Percentiles rank a stretch among this genome's conserved stretches.
phyloP scores from a whole-genome alignment of 148 eudicot species.

The Pharnaceum exiguum region DNA sequence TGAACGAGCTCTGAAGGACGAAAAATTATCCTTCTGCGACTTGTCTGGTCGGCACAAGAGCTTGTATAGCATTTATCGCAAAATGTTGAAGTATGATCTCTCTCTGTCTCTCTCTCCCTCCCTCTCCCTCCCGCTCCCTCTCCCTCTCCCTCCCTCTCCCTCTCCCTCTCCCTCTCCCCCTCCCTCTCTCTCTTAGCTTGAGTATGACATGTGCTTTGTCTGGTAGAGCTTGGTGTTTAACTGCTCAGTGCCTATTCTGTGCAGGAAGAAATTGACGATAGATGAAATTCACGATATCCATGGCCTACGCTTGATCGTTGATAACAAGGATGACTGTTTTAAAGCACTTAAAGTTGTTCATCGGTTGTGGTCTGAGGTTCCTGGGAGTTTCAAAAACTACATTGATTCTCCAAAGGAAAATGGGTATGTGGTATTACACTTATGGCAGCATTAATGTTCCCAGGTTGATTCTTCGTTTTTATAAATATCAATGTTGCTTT shows the following conservation, averaged over 20 bases:
- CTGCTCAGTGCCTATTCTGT: neutral
- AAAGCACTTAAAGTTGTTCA: slow-evolving; percentile 73
- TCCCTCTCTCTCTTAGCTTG: neutral
- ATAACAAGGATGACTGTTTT: slow-evolving; percentile 82
- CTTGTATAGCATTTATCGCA: slow-evolving; percentile 78
- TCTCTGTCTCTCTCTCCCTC: slow-evolving; percentile 12
- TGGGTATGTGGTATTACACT: slow-evolving; percentile 48
- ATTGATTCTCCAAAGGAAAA: slow-evolving; percentile 74
- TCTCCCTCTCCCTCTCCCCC: no score
- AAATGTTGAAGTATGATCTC: slow-evolving; percentile 76
- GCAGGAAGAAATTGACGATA: slow-evolving; percentile 76
- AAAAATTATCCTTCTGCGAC: slow-evolving; percentile 44
- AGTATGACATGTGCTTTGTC: neutral
- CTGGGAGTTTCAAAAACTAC: slow-evolving; percentile 86
- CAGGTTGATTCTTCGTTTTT: neutral
- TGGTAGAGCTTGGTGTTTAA: neutral
- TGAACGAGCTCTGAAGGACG: slow-evolving; percentile 57
- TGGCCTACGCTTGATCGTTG: slow-evolving; percentile 88
- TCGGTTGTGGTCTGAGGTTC: slow-evolving; percentile 79
- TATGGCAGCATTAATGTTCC: neutral
- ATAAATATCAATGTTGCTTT: slow-evolving; percentile 2
- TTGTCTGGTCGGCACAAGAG: slow-evolving; percentile 91
- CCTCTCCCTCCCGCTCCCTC: neutral
- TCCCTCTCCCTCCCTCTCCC: neutral
- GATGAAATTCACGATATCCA: slow-evolving; percentile 90